phyloP scores from a whole-genome alignment of 2,329 filamentous ascomycete species.

The Verticillium nubilum region DNA sequence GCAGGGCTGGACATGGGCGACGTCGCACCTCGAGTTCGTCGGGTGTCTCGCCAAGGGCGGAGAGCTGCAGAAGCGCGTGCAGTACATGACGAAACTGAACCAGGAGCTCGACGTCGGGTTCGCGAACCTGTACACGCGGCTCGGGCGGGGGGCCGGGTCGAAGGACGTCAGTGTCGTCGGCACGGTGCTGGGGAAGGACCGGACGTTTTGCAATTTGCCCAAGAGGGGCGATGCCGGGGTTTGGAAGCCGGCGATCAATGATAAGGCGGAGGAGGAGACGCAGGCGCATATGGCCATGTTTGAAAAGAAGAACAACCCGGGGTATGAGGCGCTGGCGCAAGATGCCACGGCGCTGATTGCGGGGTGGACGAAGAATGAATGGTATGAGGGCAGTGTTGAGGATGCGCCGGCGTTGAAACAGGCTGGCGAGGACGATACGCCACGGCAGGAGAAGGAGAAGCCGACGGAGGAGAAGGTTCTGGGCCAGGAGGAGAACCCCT shows the following conservation, averaged over 20 bases:
- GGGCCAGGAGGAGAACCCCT: slow-evolving; percentile 1
- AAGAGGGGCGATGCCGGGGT: slow-evolving; percentile 42
- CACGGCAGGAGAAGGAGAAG: not conserved
- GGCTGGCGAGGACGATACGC: not conserved
- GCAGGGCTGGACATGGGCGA: slow-evolving; percentile 73
- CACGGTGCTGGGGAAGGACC: slow-evolving; percentile 59
- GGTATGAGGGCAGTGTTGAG: slow-evolving; percentile 53
- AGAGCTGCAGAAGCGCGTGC: slow-evolving; percentile 70
- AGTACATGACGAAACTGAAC: slow-evolving; percentile 59
- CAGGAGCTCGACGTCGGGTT: slow-evolving; percentile 67
- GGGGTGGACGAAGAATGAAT: slow-evolving; percentile 58
- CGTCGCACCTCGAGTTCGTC: slow-evolving; percentile 89
- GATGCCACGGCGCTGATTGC: slow-evolving; percentile 61
- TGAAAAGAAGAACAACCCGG: slow-evolving; percentile 64
- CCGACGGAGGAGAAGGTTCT: slow-evolving; percentile 1
- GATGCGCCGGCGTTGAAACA: slow-evolving; percentile 6
- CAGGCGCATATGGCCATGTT: slow-evolving; percentile 83
- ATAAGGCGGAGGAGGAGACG: slow-evolving; percentile 72
- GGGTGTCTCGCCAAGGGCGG: slow-evolving; percentile 81
- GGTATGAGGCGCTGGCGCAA: slow-evolving; percentile 61
- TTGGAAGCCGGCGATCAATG: slow-evolving; percentile 73
- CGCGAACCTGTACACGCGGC: slow-evolving; percentile 79
- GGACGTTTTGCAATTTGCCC: slow-evolving; percentile 87
- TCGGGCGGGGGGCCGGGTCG: slow-evolving; percentile 62
- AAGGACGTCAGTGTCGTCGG: slow-evolving; percentile 48